phyloP scores from a whole-genome alignment of 805 yeast genomes.

The Candida chauliodis region DNA sequence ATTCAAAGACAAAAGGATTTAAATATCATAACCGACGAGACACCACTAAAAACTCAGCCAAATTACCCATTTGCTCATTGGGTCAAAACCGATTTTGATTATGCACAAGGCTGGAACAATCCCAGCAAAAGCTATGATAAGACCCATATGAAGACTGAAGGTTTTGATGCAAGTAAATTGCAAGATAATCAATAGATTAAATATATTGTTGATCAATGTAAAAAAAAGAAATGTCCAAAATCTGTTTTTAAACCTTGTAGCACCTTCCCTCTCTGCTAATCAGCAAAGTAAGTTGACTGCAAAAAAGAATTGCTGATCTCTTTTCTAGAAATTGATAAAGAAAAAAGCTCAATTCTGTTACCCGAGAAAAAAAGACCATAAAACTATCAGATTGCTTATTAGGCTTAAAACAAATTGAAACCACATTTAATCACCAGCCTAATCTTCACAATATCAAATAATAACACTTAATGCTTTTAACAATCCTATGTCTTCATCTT shows the following conservation, averaged over 20 bases:
- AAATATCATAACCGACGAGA: conserved; percentile 52
- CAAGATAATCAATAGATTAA: conserved; percentile 10
- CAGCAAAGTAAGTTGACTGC: not conserved
- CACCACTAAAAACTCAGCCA: conserved; percentile 55
- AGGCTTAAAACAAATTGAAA: too few species aligned
- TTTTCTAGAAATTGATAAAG: too few species aligned
- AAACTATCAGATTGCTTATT: too few species aligned
- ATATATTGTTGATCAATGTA: conserved; percentile 1
- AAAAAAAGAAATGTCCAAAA: not conserved
- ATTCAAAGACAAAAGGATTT: conserved; percentile 55
- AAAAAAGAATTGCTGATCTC: too few species aligned
- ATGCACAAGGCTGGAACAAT: conserved; percentile 37
- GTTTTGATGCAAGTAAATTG: conserved; percentile 4
- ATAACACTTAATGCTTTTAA: too few species aligned
- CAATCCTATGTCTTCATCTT: conserved; percentile 3
- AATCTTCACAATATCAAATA: too few species aligned
- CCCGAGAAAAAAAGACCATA: too few species aligned
- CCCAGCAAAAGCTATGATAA: conserved; percentile 26
- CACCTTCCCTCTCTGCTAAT: not conserved
- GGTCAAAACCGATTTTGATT: conserved; percentile 40
- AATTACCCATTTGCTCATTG: conserved; percentile 66
- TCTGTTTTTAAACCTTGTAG: too few species aligned
- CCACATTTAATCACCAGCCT: too few species aligned
- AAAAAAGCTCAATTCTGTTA: too few species aligned
- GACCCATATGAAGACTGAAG: conserved; percentile 6